Base-by-base conservation (phyloP, 345 rosid species). In the Gossypium arboreum region DNA sequence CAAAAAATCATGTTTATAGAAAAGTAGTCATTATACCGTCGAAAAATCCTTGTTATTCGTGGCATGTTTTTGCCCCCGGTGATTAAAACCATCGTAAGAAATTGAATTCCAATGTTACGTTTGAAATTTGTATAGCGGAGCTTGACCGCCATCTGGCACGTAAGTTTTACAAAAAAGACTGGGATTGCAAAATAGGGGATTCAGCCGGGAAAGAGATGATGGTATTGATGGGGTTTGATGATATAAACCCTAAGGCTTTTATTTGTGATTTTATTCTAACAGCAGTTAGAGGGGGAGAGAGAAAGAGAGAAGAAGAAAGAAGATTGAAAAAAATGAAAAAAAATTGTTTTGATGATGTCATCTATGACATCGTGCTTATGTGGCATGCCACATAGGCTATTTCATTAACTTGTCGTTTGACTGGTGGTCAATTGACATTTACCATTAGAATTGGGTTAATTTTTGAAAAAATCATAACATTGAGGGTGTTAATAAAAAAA, bases 41-140 rank as follows among this genome's bases (percentile, higher is more conserved):
- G 20, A 84, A 83, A 60, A 61, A 83, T 54, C 75, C 92, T 1
- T 79, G 89, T 6, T 91, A 89, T 77, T 87, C 92, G 0, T 95
- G 99, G 98, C 99, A 95, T 73, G 93, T 95, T 9, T 95, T 95
- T 83, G 69, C 94, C 0, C 98, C 94, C 0, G 73, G 82, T 5
- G 88, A 84, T 56, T 84, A 81, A 9, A 59, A 86, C 0, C 75
- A 76, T 8, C 11, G 72, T 59, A 10, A 25, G 27, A 73, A 51
- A n/a, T 29, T 2, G 0, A 6, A 59, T 25, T 39, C 29, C 2
- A 75, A 81, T 11, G 81, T 64, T 7, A 1, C 63, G 4, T 89
- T 79, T 1, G 99, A 95, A 81, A 91, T 95, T 1, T 95, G 98
- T 79, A 95, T 95, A 98, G 91, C 97, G 12, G 97, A 91, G 75